Evolutionary conservation across 2,329 filamentous ascomycete species (phyloP).

Genomic region (Aureobasidium vineae): DNA sequence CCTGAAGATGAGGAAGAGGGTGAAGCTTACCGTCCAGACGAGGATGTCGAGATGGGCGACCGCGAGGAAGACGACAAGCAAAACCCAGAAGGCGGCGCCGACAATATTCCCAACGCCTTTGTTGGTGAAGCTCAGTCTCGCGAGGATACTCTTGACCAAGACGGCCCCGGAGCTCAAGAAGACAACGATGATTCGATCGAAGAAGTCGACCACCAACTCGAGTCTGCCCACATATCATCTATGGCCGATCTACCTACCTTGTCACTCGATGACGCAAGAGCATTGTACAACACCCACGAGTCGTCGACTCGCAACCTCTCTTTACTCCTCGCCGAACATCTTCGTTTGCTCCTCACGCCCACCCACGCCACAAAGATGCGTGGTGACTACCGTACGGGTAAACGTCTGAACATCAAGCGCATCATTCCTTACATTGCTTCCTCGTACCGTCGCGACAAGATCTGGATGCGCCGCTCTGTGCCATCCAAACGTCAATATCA

Average conservation of each 20-base stretch:
- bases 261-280: slow-evolving; percentile 57
- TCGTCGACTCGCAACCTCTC: slow-evolving; percentile 80
- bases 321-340: slow-evolving; percentile 85
- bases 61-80: slow-evolving; percentile 32
- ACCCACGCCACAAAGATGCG: slow-evolving; percentile 95
- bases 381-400: slow-evolving; percentile 94
- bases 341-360: slow-evolving; percentile 91
- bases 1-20: slow-evolving; percentile 32
- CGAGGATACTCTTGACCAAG: slow-evolving; percentile 32
- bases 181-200: slow-evolving; percentile 40
- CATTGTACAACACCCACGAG: slow-evolving; percentile 84
- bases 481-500: slow-evolving; percentile 95
- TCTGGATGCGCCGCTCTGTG: slow-evolving; percentile 94
- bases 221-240: slow-evolving; percentile 65
- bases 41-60: slow-evolving; percentile 40
- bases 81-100: slow-evolving; percentile 31
- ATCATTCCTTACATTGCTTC: slow-evolving; percentile 99
- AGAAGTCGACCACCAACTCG: slow-evolving; percentile 60
- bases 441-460: slow-evolving; percentile 98
- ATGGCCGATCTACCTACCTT: slow-evolving; percentile 16
- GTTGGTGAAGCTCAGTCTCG: slow-evolving; percentile 47
- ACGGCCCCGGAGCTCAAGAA: slow-evolving; percentile 30
- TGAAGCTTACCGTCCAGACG: slow-evolving; percentile 39
- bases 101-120: slow-evolving; percentile 45
- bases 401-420: slow-evolving; percentile 97